Base-by-base conservation (phyloP, 768 basidiomycete genomes). In the Agaricus blazei region DNA sequence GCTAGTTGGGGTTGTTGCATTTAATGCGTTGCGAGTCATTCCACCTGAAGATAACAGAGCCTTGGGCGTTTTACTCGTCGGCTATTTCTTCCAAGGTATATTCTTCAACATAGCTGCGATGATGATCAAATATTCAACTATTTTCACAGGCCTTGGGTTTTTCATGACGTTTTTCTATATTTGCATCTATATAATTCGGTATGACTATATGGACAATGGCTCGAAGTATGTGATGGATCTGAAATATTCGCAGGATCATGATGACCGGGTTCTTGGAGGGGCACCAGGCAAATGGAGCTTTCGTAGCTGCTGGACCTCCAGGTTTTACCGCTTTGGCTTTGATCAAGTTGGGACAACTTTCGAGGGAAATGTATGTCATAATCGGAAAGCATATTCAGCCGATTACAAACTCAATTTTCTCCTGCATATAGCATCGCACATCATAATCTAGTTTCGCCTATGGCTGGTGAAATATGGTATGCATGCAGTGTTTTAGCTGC, bases 91-190 rank as follows among this genome's bases (percentile, higher is more conserved):
- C 65, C 77, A 78, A 70, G 77, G 75, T 70, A 12, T 52, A 43
- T 9, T 12, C 9, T 15, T 7, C 2, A 19, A 24, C 12, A 24
- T 15, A 4, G n/a, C 15, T 26, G 4, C 11, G 6, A 5, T 3
- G n/a, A 23, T 48, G 23, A 6, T n/a, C 43, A n/a, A 48, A 41
- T 34, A 40, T 26, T n/a, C 11, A 36, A 3, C 26, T n/a, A 19
- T 34, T 6, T 26, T 3, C 14, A 5, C 38, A 74, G 72, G 75
- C 2, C 64, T 76, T 23, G 75, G 77, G 6, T 76, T 75, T 65
- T 78, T 77, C 66, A 72, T 78, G 69, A 76, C 76, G 9, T 74
- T 76, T 62, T 75, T 77, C 60, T 78, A 79, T 56, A 72, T 79
- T 38, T 75, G 75, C 62, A 76, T 78, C 42, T 79, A 78, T 56